Evolutionary conservation across 164 flowering plant species (phyloP), one percentile per base, ranked within the genome.

Genomic region (Dillenia turbinata): DNA sequence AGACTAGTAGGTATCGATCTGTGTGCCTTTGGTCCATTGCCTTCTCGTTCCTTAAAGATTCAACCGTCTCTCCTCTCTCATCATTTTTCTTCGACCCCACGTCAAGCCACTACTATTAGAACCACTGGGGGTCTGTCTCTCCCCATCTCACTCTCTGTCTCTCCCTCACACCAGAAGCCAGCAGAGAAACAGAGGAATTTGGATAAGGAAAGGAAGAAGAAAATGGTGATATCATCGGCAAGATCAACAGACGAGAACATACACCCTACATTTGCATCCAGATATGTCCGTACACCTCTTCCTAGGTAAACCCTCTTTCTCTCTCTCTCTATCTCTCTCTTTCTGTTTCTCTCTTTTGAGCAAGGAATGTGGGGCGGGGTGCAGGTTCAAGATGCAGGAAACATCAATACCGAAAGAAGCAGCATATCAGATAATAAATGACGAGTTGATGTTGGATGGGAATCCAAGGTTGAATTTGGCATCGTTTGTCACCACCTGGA

Each of bases 401-500:
- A 52, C 62, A 0, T 79, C 89, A 16, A 88, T 84, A 9, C 90
- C 90, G 1, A 88, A 82, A 66, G 94, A 88, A 1, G 90, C 90
- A 4, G 90, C 94, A 6, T 84, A 80, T 44, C 94, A 88, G 75
- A 78, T 88, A 26, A 85, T 88, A 15, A 78, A 49, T 60, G 90
- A 85, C 54, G 90, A 88, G 73, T 47, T 88, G 73, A 85, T 88
- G 90, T 64, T 88, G 16, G 94, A 88, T 52, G 94, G 90, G 9
- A 86, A 82, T 46, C 96, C 92, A 1, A 78, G 96, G 70, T 74
- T 86, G 46, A 86, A 86, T 61, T 51, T 89, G 66, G 92, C 89
- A 0, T 86, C 90, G 0, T 89, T 89, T 53, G 96, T 89, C n/a
- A 85, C 92, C 1, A 89, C 96, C 0, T 88, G 95, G 96, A 88